Conservation (phyloP, 2,329 filamentous ascomycete genomes). For the Phialophora tarda region DNA sequence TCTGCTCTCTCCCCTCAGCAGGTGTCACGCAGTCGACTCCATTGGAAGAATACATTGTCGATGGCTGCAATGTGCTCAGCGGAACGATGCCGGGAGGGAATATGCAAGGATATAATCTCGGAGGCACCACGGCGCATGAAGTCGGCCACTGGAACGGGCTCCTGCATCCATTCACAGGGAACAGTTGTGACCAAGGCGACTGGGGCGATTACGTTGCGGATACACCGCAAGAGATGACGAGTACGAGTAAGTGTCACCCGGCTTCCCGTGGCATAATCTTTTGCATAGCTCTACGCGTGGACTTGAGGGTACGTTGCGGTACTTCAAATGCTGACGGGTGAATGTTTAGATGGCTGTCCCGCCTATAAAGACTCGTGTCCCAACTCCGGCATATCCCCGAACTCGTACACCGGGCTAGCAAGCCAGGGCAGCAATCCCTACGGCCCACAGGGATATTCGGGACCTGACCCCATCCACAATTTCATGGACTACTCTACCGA, state of each 20-base stretch:
- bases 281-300: neutral
- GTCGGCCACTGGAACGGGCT: slow-evolving; percentile 56
- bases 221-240: slow-evolving; percentile 58
- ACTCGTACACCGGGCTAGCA: slow-evolving; percentile 19
- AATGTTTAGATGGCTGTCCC: slow-evolving; percentile 58
- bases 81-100: slow-evolving; percentile 61
- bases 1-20: slow-evolving; percentile 58
- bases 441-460: slow-evolving; percentile 43
- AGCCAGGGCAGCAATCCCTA: slow-evolving; percentile 28
- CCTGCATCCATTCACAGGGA: slow-evolving; percentile 53
- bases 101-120: slow-evolving; percentile 56
- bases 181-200: slow-evolving; percentile 45
- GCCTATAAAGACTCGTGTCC: slow-evolving; percentile 58
- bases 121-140: slow-evolving; percentile 55
- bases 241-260: slow-evolving; percentile 45
- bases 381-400: slow-evolving; percentile 26
- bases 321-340: neutral
- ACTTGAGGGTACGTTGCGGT: neutral
- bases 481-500: slow-evolving; percentile 67
- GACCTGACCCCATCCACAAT: slow-evolving; percentile 61
- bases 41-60: slow-evolving; percentile 52
- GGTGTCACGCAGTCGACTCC: slow-evolving; percentile 48
- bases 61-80: slow-evolving; percentile 65
- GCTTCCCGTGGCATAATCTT: neutral
- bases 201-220: slow-evolving; percentile 53